Conservation (phyloP, 208 protist species). For the Trypanosoma caninum region DNA sequence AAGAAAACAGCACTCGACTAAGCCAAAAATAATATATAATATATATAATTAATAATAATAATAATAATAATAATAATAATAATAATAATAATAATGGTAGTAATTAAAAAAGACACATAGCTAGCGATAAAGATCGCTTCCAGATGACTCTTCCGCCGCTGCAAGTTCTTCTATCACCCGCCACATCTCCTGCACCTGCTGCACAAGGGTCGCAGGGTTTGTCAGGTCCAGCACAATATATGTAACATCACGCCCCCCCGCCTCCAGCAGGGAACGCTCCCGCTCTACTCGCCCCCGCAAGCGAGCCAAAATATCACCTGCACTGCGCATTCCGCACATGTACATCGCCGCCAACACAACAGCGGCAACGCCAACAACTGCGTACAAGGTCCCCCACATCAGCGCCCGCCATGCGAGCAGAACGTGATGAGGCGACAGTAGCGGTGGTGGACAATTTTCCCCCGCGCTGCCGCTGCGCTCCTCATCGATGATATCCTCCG, state of each 20-base stretch:
- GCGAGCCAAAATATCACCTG: slow-evolving; percentile 35
- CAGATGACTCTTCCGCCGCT: slow-evolving; percentile 9
- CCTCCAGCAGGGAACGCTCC: slow-evolving; percentile 36
- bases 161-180: slow-evolving; percentile 35
- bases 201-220: slow-evolving; percentile 34
- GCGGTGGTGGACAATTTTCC: background rate
- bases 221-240: slow-evolving; percentile 74
- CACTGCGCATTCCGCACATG: slow-evolving; percentile 39
- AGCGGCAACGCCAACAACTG: slow-evolving; percentile 38
- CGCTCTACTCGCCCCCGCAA: slow-evolving; percentile 39
- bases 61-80: too few species aligned
- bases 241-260: slow-evolving; percentile 25
- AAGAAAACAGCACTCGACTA: too few species aligned
- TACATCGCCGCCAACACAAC: slow-evolving; percentile 51
- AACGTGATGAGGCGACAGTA: slow-evolving; percentile 38
- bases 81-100: too few species aligned
- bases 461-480: slow-evolving; percentile 22
- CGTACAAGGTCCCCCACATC: slow-evolving; percentile 66
- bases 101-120: background rate
- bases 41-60: too few species aligned
- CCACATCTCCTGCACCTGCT: slow-evolving; percentile 64
- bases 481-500: slow-evolving; percentile 25
- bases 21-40: too few species aligned
- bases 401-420: slow-evolving; percentile 70
- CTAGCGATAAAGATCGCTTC: background rate